These are phyloP conservation scores for Cyanodermella asteris DNA, from an alignment of 2,329 filamentous ascomycete species.

Conservation along the genomic window DNA sequence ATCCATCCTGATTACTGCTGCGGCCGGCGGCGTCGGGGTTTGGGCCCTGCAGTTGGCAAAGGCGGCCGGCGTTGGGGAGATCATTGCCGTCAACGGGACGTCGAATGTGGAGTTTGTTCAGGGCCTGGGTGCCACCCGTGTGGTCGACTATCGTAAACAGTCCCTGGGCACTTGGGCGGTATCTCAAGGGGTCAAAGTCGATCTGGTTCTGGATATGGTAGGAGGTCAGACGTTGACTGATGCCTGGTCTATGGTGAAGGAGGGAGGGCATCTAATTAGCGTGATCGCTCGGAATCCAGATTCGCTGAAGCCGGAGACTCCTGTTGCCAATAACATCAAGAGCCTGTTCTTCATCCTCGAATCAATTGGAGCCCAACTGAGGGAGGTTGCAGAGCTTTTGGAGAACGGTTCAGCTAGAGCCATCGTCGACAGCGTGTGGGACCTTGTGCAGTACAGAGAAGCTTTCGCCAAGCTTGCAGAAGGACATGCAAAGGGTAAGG, in stretches of 20 bases:
- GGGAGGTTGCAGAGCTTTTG: constrained; percentile 17
- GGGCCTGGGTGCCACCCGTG: constrained; percentile 18
- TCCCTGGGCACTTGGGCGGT: constrained; percentile 15
- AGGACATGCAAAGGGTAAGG: constrained; percentile 22
- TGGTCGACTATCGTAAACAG: constrained; percentile 18
- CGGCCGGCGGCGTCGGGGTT: constrained; percentile 22
- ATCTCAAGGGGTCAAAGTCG: constrained; percentile 15
- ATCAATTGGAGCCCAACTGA: constrained; percentile 16
- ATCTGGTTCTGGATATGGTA: constrained; percentile 23
- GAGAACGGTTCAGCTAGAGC: constrained; percentile 16
- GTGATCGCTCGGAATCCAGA: constrained; percentile 19
- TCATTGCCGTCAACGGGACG: constrained; percentile 17
- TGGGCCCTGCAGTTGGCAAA: constrained; percentile 23
- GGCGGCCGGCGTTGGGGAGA: constrained; percentile 16
- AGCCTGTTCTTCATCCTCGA: constrained; percentile 22
- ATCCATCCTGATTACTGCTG: constrained; percentile 22
- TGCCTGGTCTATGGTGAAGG: constrained; percentile 20
- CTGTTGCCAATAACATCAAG: constrained; percentile 12
- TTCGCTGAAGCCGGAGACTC: constrained; percentile 12
- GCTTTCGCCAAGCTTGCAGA: constrained; percentile 19
- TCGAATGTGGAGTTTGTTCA: constrained; percentile 19
- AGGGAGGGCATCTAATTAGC: constrained; percentile 17
- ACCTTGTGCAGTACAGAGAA: constrained; percentile 17
- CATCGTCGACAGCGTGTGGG: constrained; percentile 21
- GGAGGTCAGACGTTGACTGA: constrained; percentile 20